Base-by-base conservation (phyloP, 306 rosid genomes). In the Delonix regia region DNA sequence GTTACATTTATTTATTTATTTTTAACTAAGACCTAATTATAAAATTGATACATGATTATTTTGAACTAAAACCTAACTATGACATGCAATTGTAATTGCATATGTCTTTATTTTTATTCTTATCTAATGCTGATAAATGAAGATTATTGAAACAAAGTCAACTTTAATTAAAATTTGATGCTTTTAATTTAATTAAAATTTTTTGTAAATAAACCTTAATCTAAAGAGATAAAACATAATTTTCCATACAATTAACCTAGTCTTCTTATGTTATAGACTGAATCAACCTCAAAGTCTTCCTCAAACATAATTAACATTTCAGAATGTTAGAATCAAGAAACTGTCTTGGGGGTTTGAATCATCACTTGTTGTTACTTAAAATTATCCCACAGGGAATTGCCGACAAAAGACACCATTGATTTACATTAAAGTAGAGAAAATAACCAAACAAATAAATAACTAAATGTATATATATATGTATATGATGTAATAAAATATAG, bases 401-500 rank as follows among this genome's bases (percentile, higher is more conserved):
- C 81, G 52, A 76, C 74, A 24, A 11, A 9, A 12, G 9, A 41
- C 24, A 45, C 36, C 41, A 36, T 42, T 79, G 71, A 70, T 51
- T 75, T 70, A 71, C 56, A 78, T 18, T 34, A 4, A 9, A 42
- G 27, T 51, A 33, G 22, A 14, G 3, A 0, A 12, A 45, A 62
- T 42, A 11, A 57, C n/a, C n/a, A n/a, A n/a, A n/a, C n/a, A n/a
- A n/a, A n/a, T n/a, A n/a, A n/a, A n/a, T n/a, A n/a, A n/a, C n/a
- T n/a, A n/a, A n/a, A n/a, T n/a, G n/a, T n/a, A n/a, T n/a, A n/a
- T n/a, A n/a, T n/a, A n/a, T n/a, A n/a, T n/a, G n/a, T n/a, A n/a
- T 67, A 52, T 60, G 63, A 74, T 21, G 59, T 52, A n/a, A 69
- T 52, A 79, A 51, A 21, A 48, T 48, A 10, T 45, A 77, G 65